Percentiles rank a stretch among this genome's conserved stretches.
These are phyloP conservation scores for Onygena corvina DNA, from an alignment of 2,329 filamentous ascomycete species.

Conservation along the genomic window DNA sequence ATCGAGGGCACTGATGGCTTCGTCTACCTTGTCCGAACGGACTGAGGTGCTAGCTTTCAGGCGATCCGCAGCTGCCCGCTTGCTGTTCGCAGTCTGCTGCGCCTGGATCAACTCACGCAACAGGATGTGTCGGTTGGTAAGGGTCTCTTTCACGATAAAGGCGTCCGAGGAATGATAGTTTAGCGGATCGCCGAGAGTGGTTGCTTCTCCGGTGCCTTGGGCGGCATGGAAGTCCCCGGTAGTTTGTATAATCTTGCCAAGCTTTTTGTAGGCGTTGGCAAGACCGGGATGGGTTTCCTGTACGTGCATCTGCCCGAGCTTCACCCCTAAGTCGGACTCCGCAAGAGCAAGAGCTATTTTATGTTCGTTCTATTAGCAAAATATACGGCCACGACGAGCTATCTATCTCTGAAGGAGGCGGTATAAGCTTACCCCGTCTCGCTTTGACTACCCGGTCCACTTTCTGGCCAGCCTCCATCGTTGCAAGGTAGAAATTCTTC, in stretches of 20 bases:
- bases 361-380: background rate
- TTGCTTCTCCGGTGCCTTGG: slow-evolving; percentile 91
- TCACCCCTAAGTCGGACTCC: slow-evolving; percentile 87
- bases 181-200: slow-evolving; percentile 83
- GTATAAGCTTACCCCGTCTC: slow-evolving; percentile 56
- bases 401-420: background rate
- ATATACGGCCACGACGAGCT: background rate
- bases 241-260: slow-evolving; percentile 85
- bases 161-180: slow-evolving; percentile 92
- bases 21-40: slow-evolving; percentile 88
- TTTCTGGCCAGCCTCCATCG: slow-evolving; percentile 96
- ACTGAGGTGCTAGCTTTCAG: slow-evolving; percentile 79
- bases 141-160: slow-evolving; percentile 94
- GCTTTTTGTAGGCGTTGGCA: slow-evolving; percentile 81
- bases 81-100: slow-evolving; percentile 70
- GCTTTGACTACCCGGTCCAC: slow-evolving; percentile 88
- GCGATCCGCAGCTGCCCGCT: slow-evolving; percentile 73
- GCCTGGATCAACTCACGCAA: slow-evolving; percentile 87
- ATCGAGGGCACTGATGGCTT: slow-evolving; percentile 82
- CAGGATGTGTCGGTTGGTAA: slow-evolving; percentile 94
- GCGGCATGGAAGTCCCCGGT: slow-evolving; percentile 92
- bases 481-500: slow-evolving; percentile 87
- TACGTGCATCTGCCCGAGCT: slow-evolving; percentile 71
- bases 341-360: slow-evolving; percentile 68
- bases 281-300: slow-evolving; percentile 86